Conservation (phyloP, 2,329 filamentous ascomycete genomes). For the Didymella pomorum region DNA sequence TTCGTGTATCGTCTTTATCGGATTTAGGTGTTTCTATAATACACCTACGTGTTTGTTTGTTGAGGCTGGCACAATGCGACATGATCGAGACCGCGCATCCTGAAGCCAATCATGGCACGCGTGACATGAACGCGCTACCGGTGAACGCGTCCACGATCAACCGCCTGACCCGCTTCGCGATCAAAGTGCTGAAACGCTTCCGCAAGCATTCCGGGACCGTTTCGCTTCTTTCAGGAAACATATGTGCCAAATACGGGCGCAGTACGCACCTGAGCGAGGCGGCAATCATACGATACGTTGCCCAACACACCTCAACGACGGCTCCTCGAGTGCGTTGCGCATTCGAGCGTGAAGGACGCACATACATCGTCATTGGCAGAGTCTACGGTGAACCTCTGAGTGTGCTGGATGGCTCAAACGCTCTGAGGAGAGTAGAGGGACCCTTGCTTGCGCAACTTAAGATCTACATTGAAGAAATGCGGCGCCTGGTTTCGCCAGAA, state of each 20-base stretch:
- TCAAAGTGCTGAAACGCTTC: not conserved
- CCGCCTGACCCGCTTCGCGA: not conserved
- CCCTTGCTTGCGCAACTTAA: not conserved
- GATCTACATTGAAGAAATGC: too few species aligned
- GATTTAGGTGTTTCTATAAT: too few species aligned
- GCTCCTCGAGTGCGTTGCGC: not conserved
- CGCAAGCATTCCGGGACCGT: not conserved
- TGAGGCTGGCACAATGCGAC: too few species aligned
- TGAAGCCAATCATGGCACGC: not conserved
- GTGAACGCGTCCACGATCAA: not conserved
- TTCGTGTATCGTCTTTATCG: too few species aligned
- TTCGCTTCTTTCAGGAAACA: not conserved
- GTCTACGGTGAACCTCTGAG: not conserved
- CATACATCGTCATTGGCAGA: not conserved
- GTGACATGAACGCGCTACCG: not conserved
- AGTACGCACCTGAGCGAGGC: not conserved
- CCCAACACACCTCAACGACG: not conserved
- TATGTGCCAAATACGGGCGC: not conserved
- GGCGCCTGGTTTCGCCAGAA: too few species aligned
- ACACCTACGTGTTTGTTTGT: too few species aligned
- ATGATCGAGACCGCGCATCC: too few species aligned
- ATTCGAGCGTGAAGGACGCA: not conserved
- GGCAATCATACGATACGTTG: not conserved
- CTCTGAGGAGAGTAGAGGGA: not conserved
- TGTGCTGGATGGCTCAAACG: not conserved